Base-by-base conservation (phyloP, 257 asterid genomes). In the Anisodus tanguticus region DNA sequence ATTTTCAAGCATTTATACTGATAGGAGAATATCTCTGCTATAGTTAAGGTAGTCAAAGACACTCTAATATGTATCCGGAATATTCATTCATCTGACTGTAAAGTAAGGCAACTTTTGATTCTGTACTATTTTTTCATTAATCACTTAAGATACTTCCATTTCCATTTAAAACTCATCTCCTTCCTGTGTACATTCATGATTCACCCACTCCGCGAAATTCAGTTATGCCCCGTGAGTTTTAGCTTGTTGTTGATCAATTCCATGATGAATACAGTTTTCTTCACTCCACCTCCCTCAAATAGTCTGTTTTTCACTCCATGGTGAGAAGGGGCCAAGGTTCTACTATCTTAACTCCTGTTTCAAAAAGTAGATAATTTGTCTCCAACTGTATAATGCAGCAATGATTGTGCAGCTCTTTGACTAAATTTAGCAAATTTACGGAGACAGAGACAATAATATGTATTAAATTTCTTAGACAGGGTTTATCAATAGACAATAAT, bases 401-500 rank as follows among this genome's bases (percentile, higher is more conserved):
- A 19, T 26, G n/a, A 19, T 11, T 47, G 3, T 74, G 19, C 43
- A 19, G 47, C 80, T 47, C 41, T 41, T 39, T 49, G 60, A 74
- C 59, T 74, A 74, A 22, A 11, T 45, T 49, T 49, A 49, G 80
- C 45, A 74, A 74, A 49, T 67, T 39, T 67, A 67, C 37, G 76
- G 76, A 35, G 76, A 67, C 49, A 31, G 71, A 66, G n/a, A 67
- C 10, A 67, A 87, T 62, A 86, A 82, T 81, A 37, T 67, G 49
- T 64, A 64, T 67, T 13, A 67, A 47, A 86, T 58, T 49, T 74
- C 57, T 79, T 88, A 78, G 85, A 64, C 89, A 95, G 98, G 98
- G 98, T 16, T 93, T 93, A 87, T 89, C 97, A 26, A 88, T 95
- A 66, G n/a, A 67, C 10, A 67, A 87, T 62, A 86, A 82, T 81